phyloP scores from a whole-genome alignment of 164 flowering plant genomes.

The Liriodendron chinense region DNA sequence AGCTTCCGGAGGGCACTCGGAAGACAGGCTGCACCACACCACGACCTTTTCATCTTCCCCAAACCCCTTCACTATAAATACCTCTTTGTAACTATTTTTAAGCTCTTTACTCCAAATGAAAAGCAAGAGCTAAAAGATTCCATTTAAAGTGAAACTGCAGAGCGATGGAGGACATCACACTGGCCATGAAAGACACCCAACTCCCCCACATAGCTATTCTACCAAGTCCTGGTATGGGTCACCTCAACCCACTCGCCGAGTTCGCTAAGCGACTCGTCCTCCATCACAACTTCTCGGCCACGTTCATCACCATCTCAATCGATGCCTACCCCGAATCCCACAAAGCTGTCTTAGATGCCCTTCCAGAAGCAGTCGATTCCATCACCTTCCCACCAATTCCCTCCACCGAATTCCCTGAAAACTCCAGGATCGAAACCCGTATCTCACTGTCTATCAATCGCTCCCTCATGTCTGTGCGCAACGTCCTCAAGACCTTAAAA shows the following conservation, averaged over 20 bases:
- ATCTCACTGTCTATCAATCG: conserved; percentile 1
- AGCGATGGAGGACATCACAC: too few relatives aligned
- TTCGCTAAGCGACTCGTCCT: conserved; percentile 34
- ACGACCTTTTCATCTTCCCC: too few relatives aligned
- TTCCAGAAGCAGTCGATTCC: conserved; percentile 8
- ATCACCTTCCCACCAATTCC: conserved; percentile 31
- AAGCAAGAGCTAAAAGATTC: too few relatives aligned
- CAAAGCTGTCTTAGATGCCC: conserved; percentile 17
- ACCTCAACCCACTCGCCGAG: conserved; percentile 40
- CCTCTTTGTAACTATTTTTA: too few relatives aligned
- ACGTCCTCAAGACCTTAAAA: conserved; percentile 10
- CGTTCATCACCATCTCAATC: conserved; percentile 27
- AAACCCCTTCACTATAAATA: too few relatives aligned
- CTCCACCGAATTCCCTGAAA: conserved; percentile 9
- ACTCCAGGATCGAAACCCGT: conserved; percentile 1
- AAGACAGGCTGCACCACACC: too few relatives aligned
- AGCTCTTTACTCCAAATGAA: too few relatives aligned
- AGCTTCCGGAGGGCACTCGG: too few relatives aligned
- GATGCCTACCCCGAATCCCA: conserved; percentile 13
- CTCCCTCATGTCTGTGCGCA: conserved; percentile 9
- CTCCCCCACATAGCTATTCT: conserved; percentile 20
- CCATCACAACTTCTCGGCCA: conserved; percentile 20
- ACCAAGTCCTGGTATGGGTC: conserved; percentile 45
- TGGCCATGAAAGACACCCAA: not conserved
- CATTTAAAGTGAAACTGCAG: too few relatives aligned